Evolutionary conservation across 2,329 filamentous ascomycete genomes (phyloP).

Genomic region (Lojkania enalia): DNA sequence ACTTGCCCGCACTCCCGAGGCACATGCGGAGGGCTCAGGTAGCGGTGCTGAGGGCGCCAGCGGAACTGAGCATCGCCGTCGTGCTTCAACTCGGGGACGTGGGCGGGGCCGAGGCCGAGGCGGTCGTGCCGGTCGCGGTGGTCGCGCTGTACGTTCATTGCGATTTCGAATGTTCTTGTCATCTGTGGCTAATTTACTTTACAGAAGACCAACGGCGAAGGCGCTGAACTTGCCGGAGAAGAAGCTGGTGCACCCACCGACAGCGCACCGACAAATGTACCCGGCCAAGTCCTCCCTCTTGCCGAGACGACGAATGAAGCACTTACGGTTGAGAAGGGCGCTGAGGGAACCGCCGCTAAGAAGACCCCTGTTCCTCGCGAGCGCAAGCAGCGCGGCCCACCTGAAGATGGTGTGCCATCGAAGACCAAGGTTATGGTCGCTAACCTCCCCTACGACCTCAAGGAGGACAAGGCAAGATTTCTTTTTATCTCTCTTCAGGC

Average conservation of each 20-base stretch:
- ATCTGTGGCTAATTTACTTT: neutral
- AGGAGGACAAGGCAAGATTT: conserved; percentile 83
- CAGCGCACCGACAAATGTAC: conserved; percentile 53
- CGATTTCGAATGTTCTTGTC: conserved; percentile 15
- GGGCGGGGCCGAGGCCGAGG: conserved; percentile 64
- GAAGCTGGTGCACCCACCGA: conserved; percentile 51
- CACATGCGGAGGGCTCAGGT: conserved; percentile 70
- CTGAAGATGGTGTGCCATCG: conserved; percentile 94
- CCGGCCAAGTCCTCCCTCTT: conserved; percentile 54
- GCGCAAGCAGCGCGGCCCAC: conserved; percentile 86
- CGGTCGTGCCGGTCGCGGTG: conserved; percentile 64
- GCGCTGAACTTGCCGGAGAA: conserved; percentile 50
- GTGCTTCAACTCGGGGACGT: conserved; percentile 59
- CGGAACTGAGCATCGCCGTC: conserved; percentile 64
- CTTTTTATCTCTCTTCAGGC: neutral
- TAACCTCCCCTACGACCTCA: conserved; percentile 97
- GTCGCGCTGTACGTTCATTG: conserved; percentile 65
- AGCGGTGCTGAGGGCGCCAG: conserved; percentile 74
- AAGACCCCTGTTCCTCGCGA: conserved; percentile 54
- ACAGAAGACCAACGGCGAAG: conserved; percentile 51
- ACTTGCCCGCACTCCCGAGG: conserved; percentile 95
- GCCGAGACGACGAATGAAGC: conserved; percentile 58
- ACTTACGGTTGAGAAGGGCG: conserved; percentile 58
- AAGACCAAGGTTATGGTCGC: conserved; percentile 99
- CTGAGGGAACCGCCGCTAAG: conserved; percentile 50